Base-by-base conservation (phyloP, 169 alveolate genomes). In the Plasmodium fragile region DNA sequence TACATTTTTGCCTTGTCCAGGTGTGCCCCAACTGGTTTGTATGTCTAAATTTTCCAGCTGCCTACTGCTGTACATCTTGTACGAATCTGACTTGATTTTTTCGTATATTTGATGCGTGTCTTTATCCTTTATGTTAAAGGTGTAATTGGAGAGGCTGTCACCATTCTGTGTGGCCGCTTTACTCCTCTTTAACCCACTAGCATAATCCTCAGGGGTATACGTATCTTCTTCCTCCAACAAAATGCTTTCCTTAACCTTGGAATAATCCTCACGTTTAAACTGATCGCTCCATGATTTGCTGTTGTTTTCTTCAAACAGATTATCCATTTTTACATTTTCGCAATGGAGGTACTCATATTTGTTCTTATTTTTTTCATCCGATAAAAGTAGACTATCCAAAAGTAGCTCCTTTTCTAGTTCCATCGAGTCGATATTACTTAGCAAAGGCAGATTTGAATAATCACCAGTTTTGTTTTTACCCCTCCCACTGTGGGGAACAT, bases 181-280 rank as follows among this genome's bases (percentile, higher is more conserved):
- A 1, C 45, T 18, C 36, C 22, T 85, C 72, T 89, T 89, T 65
- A 89, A 55, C 4, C 94, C 94, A 65, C 91, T 89, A 41, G 72
- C 70, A 89, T 79, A 89, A 79, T 89, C 94, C 55, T 89, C 82
- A 41, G 71, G n/a, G 30, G 81, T 28, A 55, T 89, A 89, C 11
- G 94, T 89, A 34, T 89, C 94, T 25, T 89, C 94, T 53, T 89
- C 94, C 4, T 89, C 91, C 52, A 89, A 69, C 43, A 89, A 25
- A 65, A 72, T 32, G 71, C 79, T 85, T 5, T 22, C 73, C 45
- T 89, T 89, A 22, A 65, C 52, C 22, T 89, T 89, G 18, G 89
- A 78, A 65, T 89, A 89, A 36, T 80, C 90, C 52, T 32, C 70
- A 11, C 59, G 30, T 89, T 89, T 78, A 52, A 79, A 77, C 30